Evolutionary conservation across 768 basidiomycete genomes (phyloP).

Genomic region (Boletus rubescentipes): DNA sequence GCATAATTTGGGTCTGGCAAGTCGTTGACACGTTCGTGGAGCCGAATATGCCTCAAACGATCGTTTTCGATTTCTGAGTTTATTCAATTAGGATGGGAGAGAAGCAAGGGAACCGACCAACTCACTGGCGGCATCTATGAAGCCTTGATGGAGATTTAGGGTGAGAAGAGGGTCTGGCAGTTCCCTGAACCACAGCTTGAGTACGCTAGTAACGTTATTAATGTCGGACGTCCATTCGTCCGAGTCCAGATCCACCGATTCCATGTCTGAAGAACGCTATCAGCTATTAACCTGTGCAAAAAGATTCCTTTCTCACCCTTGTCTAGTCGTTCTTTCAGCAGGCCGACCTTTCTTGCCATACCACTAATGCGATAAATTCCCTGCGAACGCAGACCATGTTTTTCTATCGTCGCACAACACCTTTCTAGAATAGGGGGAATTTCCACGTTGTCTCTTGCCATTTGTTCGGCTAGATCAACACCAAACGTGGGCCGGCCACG

Average conservation of each 20-base stretch:
- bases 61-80: conserved; percentile 88
- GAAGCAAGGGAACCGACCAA: conserved; percentile 7
- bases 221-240: conserved; percentile 94
- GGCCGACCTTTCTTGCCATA: conserved; percentile 81
- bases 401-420: conserved; percentile 91
- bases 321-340: conserved; percentile 81
- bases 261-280: conserved; percentile 58
- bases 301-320: conserved; percentile 52
- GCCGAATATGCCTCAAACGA: conserved; percentile 88
- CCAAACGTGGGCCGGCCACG: conserved; percentile 87
- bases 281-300: conserved; percentile 19
- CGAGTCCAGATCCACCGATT: conserved; percentile 81
- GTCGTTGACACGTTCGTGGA: conserved; percentile 97
- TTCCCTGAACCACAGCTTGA: conserved; percentile 96
- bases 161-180: conserved; percentile 94
- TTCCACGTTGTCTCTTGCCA: conserved; percentile 87
- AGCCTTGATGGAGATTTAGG: conserved; percentile 78
- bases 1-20: conserved; percentile 99
- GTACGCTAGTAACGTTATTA: conserved; percentile 90
- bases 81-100: neutral
- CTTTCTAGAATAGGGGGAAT: conserved; percentile 86
- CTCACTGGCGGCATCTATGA: conserved; percentile 94
- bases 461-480: conserved; percentile 88
- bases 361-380: conserved; percentile 96
- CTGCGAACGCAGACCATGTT: conserved; percentile 75